Base-by-base conservation (phyloP, 768 basidiomycete genomes). In the Cantharellus anzutake region DNA sequence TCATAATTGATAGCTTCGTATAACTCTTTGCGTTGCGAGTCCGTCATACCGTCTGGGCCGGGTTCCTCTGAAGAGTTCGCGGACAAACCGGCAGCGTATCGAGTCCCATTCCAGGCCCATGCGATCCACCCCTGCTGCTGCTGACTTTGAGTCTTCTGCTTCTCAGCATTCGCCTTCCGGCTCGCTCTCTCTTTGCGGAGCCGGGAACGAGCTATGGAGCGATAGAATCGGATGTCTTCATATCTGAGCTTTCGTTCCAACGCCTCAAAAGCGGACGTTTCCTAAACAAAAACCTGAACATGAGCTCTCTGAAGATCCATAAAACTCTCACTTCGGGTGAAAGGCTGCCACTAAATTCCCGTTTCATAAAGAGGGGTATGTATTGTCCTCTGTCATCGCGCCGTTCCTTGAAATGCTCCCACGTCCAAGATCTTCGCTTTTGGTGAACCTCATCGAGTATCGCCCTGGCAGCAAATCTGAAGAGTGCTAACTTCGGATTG, bases 201-300 rank as follows among this genome's bases (percentile, higher is more conserved):
- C 63, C 81, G 81, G 2, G 90, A 90, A 37, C 88, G 82, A 0
- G 91, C 88, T 62, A 98, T 89, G 2, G 92, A 97, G 40, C 96
- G 82, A 72, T 98, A 99, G 71, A 97, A 96, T 2, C 94, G 83
- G 57, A 99, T 83, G 66, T 98, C 96, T 69, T 94, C 90, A 65
- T 97, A 98, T 0, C 82, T 77, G 38, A 98, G 75, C 68, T 89
- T 90, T 64, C 69, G 73, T 69, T 99, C 96, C 59, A 98, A 72
- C 0, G 70, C 73, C 52, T 82, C 39, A 93, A 72, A 14, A 63
- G 63, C 4, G 62, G 61, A 4, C 58, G 63, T 42, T 3, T 62
- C 57, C 60, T 63, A 48, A 20, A 34, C 29, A 51, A 14, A 11
- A 11, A 14, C 7, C 11, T 35, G 1, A 35, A 7, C 7, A 35